Evolutionary conservation across 768 basidiomycete species (phyloP), one percentile per base, ranked within the genome.

Genomic region (Daedalea quercina): DNA sequence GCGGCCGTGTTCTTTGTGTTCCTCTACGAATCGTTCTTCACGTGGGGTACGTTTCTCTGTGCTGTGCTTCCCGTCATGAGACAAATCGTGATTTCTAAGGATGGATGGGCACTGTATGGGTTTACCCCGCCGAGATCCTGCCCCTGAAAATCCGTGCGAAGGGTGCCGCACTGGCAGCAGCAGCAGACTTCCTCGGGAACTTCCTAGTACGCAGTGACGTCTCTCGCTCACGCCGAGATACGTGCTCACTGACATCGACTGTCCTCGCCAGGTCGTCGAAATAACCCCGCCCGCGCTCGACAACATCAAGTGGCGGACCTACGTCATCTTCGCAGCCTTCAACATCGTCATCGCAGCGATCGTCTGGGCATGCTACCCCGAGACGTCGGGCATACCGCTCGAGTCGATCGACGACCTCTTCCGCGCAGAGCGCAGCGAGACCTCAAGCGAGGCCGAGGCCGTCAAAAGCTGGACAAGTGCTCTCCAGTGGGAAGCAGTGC

Each of bases 241-340:
- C 19, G 17, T 45, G 7, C n/a, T n/a, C 15, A 28, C 25, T 45
- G 42, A 28, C n/a, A 40, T n/a, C 20, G 25, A 2, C 24, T 41
- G 2, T 33, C 25, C 44, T 33, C 15, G 23, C 25, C 54, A 57
- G 19, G 69, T 74, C 11, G 72, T 74, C 2, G 65, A 74, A 56
- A 74, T 74, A 63, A 73, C 74, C 8, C 71, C 71, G 8, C 67
- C 65, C 2, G 71, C 73, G 1, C 74, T 76, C 50, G 69, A 66
- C n/a, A 73, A 72, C 60, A 72, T 76, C 47, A 55, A 57, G 42
- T 75, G 73, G 69, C 63, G 69, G 24, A 72, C 75, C 3, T 77
- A 73, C 65, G 70, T 74, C 54, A 72, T 76, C 31, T 76, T 76
- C 54, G 73, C 73, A 9, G 64, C 73, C 15, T 70, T 74, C 58